Percentiles rank a stretch among this genome's conserved stretches.
Conservation (phyloP, 768 basidiomycete species). For the Suillus subluteus region DNA sequence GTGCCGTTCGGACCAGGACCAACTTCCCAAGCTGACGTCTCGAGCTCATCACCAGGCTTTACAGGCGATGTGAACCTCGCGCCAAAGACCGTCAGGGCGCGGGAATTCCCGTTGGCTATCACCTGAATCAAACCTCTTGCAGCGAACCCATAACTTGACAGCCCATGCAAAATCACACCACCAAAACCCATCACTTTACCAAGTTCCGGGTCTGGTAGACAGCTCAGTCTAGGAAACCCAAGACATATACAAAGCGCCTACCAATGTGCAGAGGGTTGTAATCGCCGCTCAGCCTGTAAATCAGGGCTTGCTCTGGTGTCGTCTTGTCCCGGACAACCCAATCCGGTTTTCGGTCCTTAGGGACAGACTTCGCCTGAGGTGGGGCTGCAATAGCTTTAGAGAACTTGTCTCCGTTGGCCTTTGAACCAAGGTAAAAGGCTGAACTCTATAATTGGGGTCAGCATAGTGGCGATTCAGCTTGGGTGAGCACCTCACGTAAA, state of each 20-base stretch:
- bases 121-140: constrained; percentile 74
- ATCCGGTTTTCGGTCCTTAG: constrained; percentile 63
- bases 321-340: constrained; percentile 66
- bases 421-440: constrained; percentile 72
- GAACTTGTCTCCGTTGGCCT: constrained; percentile 63
- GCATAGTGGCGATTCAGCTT: neutral
- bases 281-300: constrained; percentile 78
- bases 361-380: constrained; percentile 62
- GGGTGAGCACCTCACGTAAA: constrained; percentile 50
- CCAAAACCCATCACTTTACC: constrained; percentile 80
- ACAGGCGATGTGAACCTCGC: constrained; percentile 84
- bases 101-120: constrained; percentile 62
- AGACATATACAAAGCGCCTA: constrained; percentile 28
- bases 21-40: constrained; percentile 81
- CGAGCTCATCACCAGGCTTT: constrained; percentile 78
- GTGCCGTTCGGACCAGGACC: constrained; percentile 65
- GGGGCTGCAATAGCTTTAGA: constrained; percentile 62
- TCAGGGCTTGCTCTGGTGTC: constrained; percentile 64
- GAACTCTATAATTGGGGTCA: constrained; percentile 46
- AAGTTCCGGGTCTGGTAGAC: constrained; percentile 62
- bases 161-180: constrained; percentile 83
- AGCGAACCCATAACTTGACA: constrained; percentile 81
- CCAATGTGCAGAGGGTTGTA: constrained; percentile 82
- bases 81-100: constrained; percentile 67
- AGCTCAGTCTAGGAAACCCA: neutral